phyloP scores from a whole-genome alignment of 1,284 basidiomycete species.

The Ganoderma lucidum region DNA sequence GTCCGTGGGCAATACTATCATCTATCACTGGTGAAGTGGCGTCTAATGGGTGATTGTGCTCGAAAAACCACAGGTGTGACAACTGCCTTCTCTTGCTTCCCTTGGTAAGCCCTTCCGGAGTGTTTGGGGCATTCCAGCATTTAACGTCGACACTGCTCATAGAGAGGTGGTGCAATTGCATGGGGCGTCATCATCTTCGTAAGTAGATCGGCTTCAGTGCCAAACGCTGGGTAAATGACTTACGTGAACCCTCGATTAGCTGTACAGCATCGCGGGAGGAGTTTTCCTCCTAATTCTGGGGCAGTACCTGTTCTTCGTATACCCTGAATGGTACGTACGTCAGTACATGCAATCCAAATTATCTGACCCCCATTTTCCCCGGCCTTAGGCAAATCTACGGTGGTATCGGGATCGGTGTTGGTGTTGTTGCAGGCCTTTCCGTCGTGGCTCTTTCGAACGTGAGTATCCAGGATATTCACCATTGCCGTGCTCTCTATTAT shows the following conservation, averaged over 20 bases:
- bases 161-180: constrained; percentile 79
- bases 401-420: constrained; percentile 71
- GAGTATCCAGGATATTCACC: constrained; percentile 38
- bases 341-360: constrained; percentile 8
- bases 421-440: constrained; percentile 61
- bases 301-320: constrained; percentile 74
- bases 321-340: constrained; percentile 67
- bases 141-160: constrained; percentile 9
- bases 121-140: not conserved
- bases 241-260: constrained; percentile 45
- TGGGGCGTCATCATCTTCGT: constrained; percentile 75
- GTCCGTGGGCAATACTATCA: constrained; percentile 26
- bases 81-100: constrained; percentile 75
- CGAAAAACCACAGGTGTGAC: constrained; percentile 61
- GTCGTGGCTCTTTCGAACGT: constrained; percentile 76
- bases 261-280: constrained; percentile 75
- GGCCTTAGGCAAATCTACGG: constrained; percentile 74
- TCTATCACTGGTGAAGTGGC: not conserved
- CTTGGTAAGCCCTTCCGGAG: constrained; percentile 53
- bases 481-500: not conserved
- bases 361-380: constrained; percentile 4
- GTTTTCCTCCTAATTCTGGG: constrained; percentile 73
- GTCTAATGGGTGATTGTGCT: constrained; percentile 8
- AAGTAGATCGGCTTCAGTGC: constrained; percentile 34
- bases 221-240: constrained; percentile 9